Evolutionary conservation across 169 alveolate species (phyloP).

Genomic region (Eimeria maxima): DNA sequence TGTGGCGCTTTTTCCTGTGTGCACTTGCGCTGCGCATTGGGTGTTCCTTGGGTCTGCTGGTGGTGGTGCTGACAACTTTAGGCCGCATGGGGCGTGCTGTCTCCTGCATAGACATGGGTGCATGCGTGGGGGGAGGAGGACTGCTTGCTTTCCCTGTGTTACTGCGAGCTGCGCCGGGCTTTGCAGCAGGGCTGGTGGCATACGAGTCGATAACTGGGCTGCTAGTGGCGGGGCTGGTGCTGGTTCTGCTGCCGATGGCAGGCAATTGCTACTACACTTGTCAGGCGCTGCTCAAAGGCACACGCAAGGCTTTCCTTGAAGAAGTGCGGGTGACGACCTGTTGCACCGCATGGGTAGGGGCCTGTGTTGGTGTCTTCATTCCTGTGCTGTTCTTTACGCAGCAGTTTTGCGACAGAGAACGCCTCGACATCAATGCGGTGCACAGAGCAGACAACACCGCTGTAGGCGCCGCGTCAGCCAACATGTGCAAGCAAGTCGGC

Average conservation of each 20-base stretch:
- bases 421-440: constrained; percentile 44
- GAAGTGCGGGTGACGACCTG: constrained; percentile 43
- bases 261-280: constrained; percentile 55
- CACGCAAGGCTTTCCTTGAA: constrained; percentile 25
- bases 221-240: constrained; percentile 56
- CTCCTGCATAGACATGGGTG: constrained; percentile 25
- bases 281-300: constrained; percentile 50
- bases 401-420: constrained; percentile 30
- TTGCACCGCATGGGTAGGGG: constrained; percentile 66
- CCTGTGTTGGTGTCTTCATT: constrained; percentile 64
- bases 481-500: constrained; percentile 62
- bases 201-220: constrained; percentile 57
- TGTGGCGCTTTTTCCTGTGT: constrained; percentile 62
- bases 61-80: constrained; percentile 49
- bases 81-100: constrained; percentile 70
- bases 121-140: constrained; percentile 45
- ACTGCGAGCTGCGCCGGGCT: constrained; percentile 34
- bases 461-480: constrained; percentile 17
- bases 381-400: constrained; percentile 52
- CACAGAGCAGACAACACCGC: constrained; percentile 23
- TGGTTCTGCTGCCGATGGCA: constrained; percentile 56
- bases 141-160: constrained; percentile 13
- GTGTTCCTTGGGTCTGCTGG: constrained; percentile 21
- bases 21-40: constrained; percentile 18
- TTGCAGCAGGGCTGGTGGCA: constrained; percentile 24